Evolutionary conservation across 495 filamentous ascomycete species (phyloP), one percentile per base, ranked within the genome.

Genomic region (Glonium stellatum): DNA sequence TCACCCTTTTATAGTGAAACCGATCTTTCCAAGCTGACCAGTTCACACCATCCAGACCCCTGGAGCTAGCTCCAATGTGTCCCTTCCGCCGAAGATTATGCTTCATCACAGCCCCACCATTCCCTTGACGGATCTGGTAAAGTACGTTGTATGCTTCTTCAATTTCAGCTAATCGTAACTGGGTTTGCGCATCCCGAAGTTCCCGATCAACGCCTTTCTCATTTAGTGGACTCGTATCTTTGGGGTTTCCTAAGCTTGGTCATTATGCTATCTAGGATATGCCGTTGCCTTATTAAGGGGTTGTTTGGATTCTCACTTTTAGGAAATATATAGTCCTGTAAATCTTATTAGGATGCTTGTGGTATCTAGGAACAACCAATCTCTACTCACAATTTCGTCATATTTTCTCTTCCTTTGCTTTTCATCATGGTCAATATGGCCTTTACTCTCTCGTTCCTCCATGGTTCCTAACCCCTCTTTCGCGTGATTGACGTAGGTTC

Each of bases 11-110:
- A 10, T 65, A 51, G 23, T 68, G 64, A 42, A 78, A 67, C 13
- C 69, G 62, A 39, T 70, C 57, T 44, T 65, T 73, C 75, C 75
- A 77, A 9, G 25, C n/a, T 0, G 42, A 31, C 75, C 72, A 77
- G 39, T 77, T 61, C 10, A 76, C 65, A 9, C 75, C 73, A 34
- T 81, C 66, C 10, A 80, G 69, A 0, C 69, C 69, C 65, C 76
- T 70, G 0, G 80, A 81, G 57, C 77, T 80, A 1, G 77, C 71
- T 18, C 76, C 80, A n/a, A 77, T 70, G 46, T 77, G 79, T 6
- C 76, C 80, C 50, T 74, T 76, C 23, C 73, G 73, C 35, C 78
- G 70, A 15, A 82, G 63, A 56, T 82, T 84, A 39, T 72, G 64
- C n/a, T 67, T 60, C 13, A 72, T 64, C 18, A 82, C 59, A 0